Evolutionary conservation across 768 basidiomycete species (phyloP).

Genomic region (Cystobasidium ongulense): DNA sequence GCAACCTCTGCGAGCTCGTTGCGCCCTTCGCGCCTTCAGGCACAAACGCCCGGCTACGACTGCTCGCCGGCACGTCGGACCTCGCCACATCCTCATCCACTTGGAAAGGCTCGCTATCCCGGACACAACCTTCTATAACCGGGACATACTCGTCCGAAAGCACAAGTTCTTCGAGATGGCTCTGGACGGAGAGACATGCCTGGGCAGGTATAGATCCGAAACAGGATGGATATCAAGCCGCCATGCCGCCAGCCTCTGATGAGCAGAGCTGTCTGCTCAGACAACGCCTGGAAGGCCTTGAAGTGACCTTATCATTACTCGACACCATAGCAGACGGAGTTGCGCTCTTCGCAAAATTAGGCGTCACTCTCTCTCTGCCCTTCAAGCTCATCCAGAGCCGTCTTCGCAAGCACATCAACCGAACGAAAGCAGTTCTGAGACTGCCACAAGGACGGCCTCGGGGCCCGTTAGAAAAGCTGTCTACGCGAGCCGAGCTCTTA

Average conservation of each 20-base stretch:
- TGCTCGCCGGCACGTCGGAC: conserved; percentile 19
- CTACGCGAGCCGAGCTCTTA: conserved; percentile 1
- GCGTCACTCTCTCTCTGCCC: conserved; percentile 3
- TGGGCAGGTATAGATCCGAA: conserved; percentile 12
- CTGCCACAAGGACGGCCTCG: neutral
- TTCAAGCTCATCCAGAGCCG: neutral
- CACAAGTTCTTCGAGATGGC: conserved; percentile 6
- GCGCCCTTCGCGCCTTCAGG: neutral
- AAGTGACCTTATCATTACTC: conserved; percentile 20
- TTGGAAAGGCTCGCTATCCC: neutral
- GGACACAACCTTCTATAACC: neutral
- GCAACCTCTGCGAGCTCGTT: conserved; percentile 15
- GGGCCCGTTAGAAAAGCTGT: neutral
- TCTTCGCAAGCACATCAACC: neutral
- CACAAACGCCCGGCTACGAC: neutral
- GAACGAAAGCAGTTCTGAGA: neutral
- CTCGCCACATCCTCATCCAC: neutral
- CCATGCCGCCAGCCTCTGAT: conserved; percentile 16
- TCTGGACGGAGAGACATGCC: conserved; percentile 22
- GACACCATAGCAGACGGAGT: conserved; percentile 26
- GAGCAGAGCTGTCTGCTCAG: conserved; percentile 12
- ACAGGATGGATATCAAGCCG: neutral
- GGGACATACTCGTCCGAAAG: neutral
- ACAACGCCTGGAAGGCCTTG: conserved; percentile 8
- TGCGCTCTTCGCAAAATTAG: conserved; percentile 18